Evolutionary conservation across 2,329 filamentous ascomycete species (phyloP).

Genomic region (Fusarium foetens): DNA sequence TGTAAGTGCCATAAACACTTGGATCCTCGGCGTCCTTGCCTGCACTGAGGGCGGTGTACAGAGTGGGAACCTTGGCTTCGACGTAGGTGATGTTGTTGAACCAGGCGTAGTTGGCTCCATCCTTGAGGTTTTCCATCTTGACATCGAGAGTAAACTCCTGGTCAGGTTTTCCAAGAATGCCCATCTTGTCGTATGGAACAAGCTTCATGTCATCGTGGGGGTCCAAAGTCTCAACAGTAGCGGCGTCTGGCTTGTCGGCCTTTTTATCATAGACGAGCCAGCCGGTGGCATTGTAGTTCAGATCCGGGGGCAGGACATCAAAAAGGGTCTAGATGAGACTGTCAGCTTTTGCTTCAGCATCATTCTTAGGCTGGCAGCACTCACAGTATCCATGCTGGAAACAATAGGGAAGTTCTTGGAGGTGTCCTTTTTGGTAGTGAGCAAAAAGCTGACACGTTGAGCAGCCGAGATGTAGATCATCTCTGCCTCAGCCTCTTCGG

Average conservation of each 20-base stretch:
- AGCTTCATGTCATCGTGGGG: slow-evolving; percentile 80
- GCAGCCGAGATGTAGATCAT: slow-evolving; percentile 75
- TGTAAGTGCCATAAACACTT: slow-evolving; percentile 72
- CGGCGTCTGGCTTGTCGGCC: slow-evolving; percentile 60
- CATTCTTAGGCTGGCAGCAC: slow-evolving; percentile 13
- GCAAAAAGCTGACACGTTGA: slow-evolving; percentile 71
- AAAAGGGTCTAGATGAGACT: slow-evolving; percentile 65
- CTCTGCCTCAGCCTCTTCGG: slow-evolving; percentile 66
- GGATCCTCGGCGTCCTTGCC: slow-evolving; percentile 68
- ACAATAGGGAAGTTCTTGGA: slow-evolving; percentile 74
- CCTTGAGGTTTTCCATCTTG: slow-evolving; percentile 68
- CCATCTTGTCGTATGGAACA: slow-evolving; percentile 73
- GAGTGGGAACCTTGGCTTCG: slow-evolving; percentile 77
- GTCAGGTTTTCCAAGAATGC: slow-evolving; percentile 70
- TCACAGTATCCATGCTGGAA: slow-evolving; percentile 74
- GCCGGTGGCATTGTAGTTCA: slow-evolving; percentile 75
- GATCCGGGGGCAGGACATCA: slow-evolving; percentile 70
- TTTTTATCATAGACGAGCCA: slow-evolving; percentile 68
- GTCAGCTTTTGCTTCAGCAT: neutral
- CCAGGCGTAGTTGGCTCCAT: slow-evolving; percentile 71
- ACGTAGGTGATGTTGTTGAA: slow-evolving; percentile 84
- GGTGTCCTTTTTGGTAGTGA: slow-evolving; percentile 72
- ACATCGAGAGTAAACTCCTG: slow-evolving; percentile 71
- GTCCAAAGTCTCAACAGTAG: slow-evolving; percentile 68
- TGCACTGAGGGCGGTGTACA: slow-evolving; percentile 78